Percentiles rank a stretch among this genome's conserved stretches.
Evolutionary conservation across 176 grass and related monocot species (phyloP).

Genomic region (Pontederia paniculata): DNA sequence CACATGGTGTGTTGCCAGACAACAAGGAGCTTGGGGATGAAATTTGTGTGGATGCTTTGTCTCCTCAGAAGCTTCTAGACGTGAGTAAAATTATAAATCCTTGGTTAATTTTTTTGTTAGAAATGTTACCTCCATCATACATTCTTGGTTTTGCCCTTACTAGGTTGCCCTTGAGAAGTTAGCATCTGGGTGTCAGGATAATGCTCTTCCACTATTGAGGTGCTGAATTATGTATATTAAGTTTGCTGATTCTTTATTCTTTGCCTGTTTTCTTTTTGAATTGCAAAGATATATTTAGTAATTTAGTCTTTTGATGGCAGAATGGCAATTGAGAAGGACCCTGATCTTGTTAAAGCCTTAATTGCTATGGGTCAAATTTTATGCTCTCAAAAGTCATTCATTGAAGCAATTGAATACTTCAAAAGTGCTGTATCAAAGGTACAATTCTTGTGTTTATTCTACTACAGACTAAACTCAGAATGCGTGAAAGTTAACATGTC

Average conservation of each 20-base stretch:
- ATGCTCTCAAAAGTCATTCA: slow-evolving; percentile 41
- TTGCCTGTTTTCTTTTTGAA: slow-evolving; percentile 12
- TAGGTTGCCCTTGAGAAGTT: slow-evolving; percentile 31
- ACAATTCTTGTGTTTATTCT: slow-evolving; percentile 1
- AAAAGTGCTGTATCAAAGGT: slow-evolving; percentile 75
- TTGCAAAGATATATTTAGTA: neutral
- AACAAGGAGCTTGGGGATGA: slow-evolving; percentile 3
- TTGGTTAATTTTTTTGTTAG: neutral
- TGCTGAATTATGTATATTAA: slow-evolving; percentile 21
- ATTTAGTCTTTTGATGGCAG: slow-evolving; percentile 19
- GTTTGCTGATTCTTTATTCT: slow-evolving; percentile 4
- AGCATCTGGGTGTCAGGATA: slow-evolving; percentile 9
- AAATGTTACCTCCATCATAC: neutral
- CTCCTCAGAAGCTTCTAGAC: slow-evolving; percentile 22
- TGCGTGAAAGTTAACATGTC: neutral
- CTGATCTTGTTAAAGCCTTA: slow-evolving; percentile 46
- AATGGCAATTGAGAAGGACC: slow-evolving; percentile 57
- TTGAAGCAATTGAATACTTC: slow-evolving; percentile 56
- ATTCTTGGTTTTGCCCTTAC: neutral
- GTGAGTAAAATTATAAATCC: slow-evolving; percentile 6
- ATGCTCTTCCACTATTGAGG: slow-evolving; percentile 44
- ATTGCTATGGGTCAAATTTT: slow-evolving; percentile 60
- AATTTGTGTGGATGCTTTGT: slow-evolving; percentile 21
- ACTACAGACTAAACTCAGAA: neutral
- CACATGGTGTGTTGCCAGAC: neutral